These are phyloP conservation scores for Staphylotrichum tortipilum DNA, from an alignment of 495 filamentous ascomycete species.

Conservation along the genomic window DNA sequence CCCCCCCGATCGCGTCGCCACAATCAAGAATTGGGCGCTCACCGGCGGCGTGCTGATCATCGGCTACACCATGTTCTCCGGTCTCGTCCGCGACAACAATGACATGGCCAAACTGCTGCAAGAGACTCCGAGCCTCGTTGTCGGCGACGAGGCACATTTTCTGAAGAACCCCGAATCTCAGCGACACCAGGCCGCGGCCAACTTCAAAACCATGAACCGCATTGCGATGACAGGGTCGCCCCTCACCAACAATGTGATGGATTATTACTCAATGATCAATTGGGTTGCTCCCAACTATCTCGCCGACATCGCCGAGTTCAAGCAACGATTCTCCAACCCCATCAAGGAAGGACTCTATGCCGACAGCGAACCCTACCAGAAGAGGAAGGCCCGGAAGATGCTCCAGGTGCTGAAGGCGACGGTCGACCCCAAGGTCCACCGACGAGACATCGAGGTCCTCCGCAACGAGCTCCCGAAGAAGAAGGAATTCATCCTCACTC, in stretches of 20 bases:
- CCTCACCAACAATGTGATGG: constrained; percentile 68
- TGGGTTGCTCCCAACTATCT: constrained; percentile 80
- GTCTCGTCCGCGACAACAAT: constrained; percentile 25
- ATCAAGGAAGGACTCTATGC: constrained; percentile 61
- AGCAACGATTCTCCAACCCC: constrained; percentile 55
- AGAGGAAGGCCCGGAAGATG: constrained; percentile 52
- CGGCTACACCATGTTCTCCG: constrained; percentile 58
- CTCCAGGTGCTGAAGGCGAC: constrained; percentile 62
- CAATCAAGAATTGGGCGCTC: constrained; percentile 50
- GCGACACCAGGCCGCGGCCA: constrained; percentile 43
- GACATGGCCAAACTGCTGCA: constrained; percentile 38
- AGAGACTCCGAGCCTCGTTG: constrained; percentile 59
- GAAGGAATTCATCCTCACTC: constrained; percentile 68
- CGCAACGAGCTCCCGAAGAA: constrained; percentile 58
- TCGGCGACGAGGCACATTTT: constrained; percentile 80
- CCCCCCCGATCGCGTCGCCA: constrained; percentile 27
- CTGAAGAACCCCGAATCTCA: constrained; percentile 55
- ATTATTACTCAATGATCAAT: constrained; percentile 80
- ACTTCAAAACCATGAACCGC: constrained; percentile 59
- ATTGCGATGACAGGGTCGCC: constrained; percentile 87
- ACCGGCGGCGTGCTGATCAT: constrained; percentile 67
- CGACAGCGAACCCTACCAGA: constrained; percentile 49
- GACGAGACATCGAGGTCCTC: constrained; percentile 61
- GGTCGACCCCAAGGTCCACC: constrained; percentile 70
- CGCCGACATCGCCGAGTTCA: constrained; percentile 57